Evolutionary conservation across 78 protist species (phyloP), one percentile per base, ranked within the genome.

Genomic region (Dictyostelium intermedium): DNA sequence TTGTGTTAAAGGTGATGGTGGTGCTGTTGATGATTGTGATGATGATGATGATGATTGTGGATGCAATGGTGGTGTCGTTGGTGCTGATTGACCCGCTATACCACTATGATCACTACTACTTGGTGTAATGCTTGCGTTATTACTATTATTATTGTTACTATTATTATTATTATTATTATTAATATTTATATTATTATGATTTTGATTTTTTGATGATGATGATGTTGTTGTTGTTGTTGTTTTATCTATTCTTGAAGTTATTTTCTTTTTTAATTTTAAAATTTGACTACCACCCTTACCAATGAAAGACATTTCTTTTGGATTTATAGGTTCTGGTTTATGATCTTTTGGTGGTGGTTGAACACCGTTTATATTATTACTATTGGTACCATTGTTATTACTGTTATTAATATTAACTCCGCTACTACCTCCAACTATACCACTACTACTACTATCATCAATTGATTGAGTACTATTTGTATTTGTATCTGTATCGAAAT

Each of bases 201-300:
- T 66, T 27, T 66, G 39, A 11, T 25, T 66, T 27, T 11, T 66
- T 60, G 2, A 6, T 60, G 69, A 60, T 2, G 69, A 60, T 25
- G 74, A 63, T 9, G 25, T 7, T 18, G 20, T 4, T 20, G 73
- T n/a, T 27, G 35, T 6, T 27, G 47, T 32, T 18, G 81, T 18
- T 77, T 43, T 77, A 43, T 43, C 87, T 5, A 78, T 89, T 53
- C 82, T 89, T 37, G 85, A 80, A 8, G 94, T 50, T 9, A 89
- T 78, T 47, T 70, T 78, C 56, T 89, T 89, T 11, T 70, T 89
- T 27, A 89, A 47, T 39, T 89, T 89, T 43, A 47, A 32, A 23
- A 89, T 89, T 61, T 89, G 94, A 13, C 82, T 69, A 23, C 94
- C 94, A 63, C 94, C 94, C 39, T 89, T 89, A 16, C 87, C 94